phyloP scores from a whole-genome alignment of 1,284 basidiomycete species.

The Sporisorium graminicola region DNA sequence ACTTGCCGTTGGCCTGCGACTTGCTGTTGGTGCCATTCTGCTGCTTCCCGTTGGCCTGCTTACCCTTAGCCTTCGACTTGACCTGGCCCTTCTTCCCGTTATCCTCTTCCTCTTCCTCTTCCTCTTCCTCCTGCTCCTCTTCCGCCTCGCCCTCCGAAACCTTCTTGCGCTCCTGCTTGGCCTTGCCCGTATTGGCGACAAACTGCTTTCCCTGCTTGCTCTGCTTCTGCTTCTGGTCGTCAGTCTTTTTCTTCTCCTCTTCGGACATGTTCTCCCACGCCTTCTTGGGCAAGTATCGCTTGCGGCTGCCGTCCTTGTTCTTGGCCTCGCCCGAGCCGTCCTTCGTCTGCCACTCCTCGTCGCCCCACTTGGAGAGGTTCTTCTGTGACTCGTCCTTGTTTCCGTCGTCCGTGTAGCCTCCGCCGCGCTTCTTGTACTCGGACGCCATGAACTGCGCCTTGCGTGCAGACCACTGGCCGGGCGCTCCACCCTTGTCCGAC shows the following conservation, averaged over 20 bases:
- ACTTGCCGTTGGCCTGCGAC: conserved; percentile 11
- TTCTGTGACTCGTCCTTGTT: conserved; percentile 48
- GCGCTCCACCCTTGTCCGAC: conserved; percentile 45
- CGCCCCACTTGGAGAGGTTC: conserved; percentile 43
- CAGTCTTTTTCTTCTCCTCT: conserved; percentile 44
- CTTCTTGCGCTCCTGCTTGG: conserved; percentile 36
- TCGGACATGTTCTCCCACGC: conserved; percentile 54
- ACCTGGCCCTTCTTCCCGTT: conserved; percentile 14
- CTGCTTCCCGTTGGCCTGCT: conserved; percentile 14
- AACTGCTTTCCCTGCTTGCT: conserved; percentile 47
- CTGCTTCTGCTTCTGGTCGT: conserved; percentile 44
- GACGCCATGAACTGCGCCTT: conserved; percentile 46
- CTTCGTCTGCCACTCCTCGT: conserved; percentile 52
- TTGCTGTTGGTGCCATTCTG: conserved; percentile 22
- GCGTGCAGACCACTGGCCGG: conserved; percentile 46
- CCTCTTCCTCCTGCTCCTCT: conserved; percentile 12
- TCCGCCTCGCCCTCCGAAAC: conserved; percentile 14
- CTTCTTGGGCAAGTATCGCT: conserved; percentile 50
- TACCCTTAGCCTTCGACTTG: conserved; percentile 14
- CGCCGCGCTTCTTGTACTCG: conserved; percentile 50
- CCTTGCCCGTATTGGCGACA: conserved; percentile 37
- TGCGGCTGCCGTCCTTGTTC: conserved; percentile 36
- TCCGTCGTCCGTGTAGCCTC: conserved; percentile 43
- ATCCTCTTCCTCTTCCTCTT: conserved; percentile 9
- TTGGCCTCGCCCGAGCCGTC: conserved; percentile 46